Conservation (phyloP, 2,329 filamentous ascomycete species). For the Aspergillus sp. region DNA sequence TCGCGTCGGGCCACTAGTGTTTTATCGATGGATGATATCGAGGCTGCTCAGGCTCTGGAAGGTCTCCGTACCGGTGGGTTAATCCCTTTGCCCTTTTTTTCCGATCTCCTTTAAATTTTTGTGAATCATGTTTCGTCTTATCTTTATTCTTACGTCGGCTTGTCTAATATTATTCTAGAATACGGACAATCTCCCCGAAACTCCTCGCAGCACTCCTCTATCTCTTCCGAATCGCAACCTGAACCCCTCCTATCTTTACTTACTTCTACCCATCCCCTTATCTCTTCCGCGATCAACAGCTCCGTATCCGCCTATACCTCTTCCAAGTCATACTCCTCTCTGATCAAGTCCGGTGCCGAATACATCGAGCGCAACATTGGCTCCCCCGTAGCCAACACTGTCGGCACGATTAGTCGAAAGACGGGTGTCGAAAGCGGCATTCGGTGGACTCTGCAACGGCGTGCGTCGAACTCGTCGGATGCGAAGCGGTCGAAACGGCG, state of each 20-base stretch:
- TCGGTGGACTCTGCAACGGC: constrained; percentile 70
- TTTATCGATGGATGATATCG: constrained; percentile 50
- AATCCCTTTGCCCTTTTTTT: neutral
- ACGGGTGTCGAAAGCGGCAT: constrained; percentile 87
- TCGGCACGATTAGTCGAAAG: constrained; percentile 76
- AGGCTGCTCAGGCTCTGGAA: constrained; percentile 72
- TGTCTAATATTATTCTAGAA: constrained; percentile 44
- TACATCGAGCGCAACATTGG: constrained; percentile 85
- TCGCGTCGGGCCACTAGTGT: constrained; percentile 46
- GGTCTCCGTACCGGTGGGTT: constrained; percentile 69
- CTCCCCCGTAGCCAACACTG: constrained; percentile 78
- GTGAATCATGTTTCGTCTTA: neutral
- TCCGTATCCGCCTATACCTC: constrained; percentile 82
- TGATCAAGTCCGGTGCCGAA: constrained; percentile 85
- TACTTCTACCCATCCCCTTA: constrained; percentile 81
- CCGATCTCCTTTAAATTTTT: neutral
- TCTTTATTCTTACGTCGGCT: constrained; percentile 10
- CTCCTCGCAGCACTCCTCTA: constrained; percentile 38
- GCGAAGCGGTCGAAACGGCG: constrained; percentile 43
- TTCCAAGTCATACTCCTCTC: constrained; percentile 86
- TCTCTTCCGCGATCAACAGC: constrained; percentile 80
- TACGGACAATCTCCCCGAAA: constrained; percentile 64
- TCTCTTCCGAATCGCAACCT: constrained; percentile 50
- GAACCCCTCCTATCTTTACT: constrained; percentile 85
- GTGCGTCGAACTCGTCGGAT: constrained; percentile 33